Evolutionary conservation across 2,329 filamentous ascomycete genomes (phyloP).

Genomic region (Pleoardoris graminearum): DNA sequence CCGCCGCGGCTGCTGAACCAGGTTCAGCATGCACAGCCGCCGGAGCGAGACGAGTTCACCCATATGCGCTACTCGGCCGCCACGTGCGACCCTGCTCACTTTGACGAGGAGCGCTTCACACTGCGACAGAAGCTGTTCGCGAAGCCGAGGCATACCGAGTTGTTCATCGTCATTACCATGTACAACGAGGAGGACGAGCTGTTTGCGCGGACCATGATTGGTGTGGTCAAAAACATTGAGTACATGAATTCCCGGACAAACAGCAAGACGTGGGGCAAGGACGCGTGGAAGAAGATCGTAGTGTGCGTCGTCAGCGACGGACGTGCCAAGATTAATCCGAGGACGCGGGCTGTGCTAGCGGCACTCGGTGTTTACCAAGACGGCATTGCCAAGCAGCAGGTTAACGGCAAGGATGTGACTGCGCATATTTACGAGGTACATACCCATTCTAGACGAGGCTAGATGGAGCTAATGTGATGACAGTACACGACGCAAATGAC

Average conservation of each 20-base stretch:
- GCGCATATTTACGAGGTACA: constrained; percentile 83
- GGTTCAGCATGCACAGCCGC: constrained; percentile 76
- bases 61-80: constrained; percentile 94
- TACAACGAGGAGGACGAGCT: constrained; percentile 98
- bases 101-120: constrained; percentile 87
- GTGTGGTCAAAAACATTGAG: constrained; percentile 98
- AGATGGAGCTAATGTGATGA: constrained; percentile 18
- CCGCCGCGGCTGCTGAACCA: constrained; percentile 86
- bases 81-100: constrained; percentile 88
- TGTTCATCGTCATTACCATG: constrained; percentile 97
- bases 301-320: constrained; percentile 97
- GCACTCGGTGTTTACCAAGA: constrained; percentile 97
- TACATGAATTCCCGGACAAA: constrained; percentile 93
- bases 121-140: constrained; percentile 89
- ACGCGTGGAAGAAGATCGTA: constrained; percentile 99
- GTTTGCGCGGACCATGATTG: constrained; percentile 92
- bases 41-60: constrained; percentile 82
- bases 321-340: constrained; percentile 92
- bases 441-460: constrained; percentile 6
- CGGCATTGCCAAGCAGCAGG: constrained; percentile 96
- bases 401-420: constrained; percentile 94
- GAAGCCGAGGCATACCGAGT: constrained; percentile 87
- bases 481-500: constrained; percentile 82
- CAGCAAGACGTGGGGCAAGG: constrained; percentile 97
- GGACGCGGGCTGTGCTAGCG: constrained; percentile 85